Evolutionary conservation across 2,329 filamentous ascomycete species (phyloP).

Genomic region (Aureobasidium lini): DNA sequence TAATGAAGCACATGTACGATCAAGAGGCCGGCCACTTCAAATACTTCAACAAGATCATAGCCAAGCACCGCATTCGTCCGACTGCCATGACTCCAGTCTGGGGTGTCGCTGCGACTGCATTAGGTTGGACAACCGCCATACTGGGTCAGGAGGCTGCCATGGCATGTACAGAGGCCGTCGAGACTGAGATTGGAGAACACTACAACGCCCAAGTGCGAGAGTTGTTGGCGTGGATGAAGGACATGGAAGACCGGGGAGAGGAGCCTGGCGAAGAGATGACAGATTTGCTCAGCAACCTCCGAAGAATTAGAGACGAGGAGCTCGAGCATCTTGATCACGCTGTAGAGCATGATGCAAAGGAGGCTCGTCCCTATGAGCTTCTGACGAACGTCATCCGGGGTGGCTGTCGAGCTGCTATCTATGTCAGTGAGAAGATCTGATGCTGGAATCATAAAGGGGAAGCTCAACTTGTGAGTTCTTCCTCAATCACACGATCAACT

Average conservation of each 20-base stretch:
- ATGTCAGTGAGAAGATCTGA: constrained; percentile 71
- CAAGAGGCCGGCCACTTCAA: constrained; percentile 83
- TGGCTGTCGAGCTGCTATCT: constrained; percentile 90
- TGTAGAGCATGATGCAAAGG: constrained; percentile 84
- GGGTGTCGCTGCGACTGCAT: constrained; percentile 67
- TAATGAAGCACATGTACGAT: constrained; percentile 98
- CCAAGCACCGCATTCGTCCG: constrained; percentile 81
- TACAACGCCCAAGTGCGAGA: constrained; percentile 88
- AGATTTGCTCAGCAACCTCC: constrained; percentile 63
- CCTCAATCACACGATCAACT: neutral
- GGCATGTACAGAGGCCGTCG: constrained; percentile 97
- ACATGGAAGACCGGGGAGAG: constrained; percentile 70
- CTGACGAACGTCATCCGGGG: constrained; percentile 78
- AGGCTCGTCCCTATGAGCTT: constrained; percentile 82
- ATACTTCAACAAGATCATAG: constrained; percentile 77
- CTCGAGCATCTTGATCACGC: constrained; percentile 94
- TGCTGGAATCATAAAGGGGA: neutral
- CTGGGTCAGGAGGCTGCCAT: constrained; percentile 92
- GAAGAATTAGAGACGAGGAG: constrained; percentile 88
- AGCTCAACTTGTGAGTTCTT: neutral
- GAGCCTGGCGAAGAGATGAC: constrained; percentile 71
- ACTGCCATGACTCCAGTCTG: constrained; percentile 90
- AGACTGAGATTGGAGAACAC: constrained; percentile 94
- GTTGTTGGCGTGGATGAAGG: constrained; percentile 70
- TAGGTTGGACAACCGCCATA: constrained; percentile 85